Evolutionary conservation across 768 basidiomycete species (phyloP), one percentile per base, ranked within the genome.

Genomic region (Tylopilus sp.): DNA sequence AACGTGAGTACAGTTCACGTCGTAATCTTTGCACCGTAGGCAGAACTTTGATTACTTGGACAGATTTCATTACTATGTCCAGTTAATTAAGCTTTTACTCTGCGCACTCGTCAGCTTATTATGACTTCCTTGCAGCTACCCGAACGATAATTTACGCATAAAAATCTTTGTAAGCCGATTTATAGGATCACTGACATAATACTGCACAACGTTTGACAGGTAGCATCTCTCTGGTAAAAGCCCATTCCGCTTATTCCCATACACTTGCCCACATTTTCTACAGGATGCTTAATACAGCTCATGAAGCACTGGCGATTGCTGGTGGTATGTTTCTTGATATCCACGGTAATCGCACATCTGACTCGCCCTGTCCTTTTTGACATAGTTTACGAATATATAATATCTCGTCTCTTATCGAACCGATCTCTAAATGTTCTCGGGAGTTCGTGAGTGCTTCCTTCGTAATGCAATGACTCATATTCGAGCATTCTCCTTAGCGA

Each of bases 101-200:
- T 45, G 44, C 31, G 15, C 13, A 7, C 38, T 31, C 22, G 10
- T 40, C 11, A 7, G 8, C 8, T n/a, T 17, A 33, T 6, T 3
- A 6, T 2, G 0, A 28, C 26, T 28, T 12, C 1, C 17, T 21
- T 21, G 18, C 17, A 60, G 59, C 12, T 60, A 54, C 8, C 47
- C 1, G 10, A 35, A 13, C 0, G 59, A 61, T 39, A 38, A 26
- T 10, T 3, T 30, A 13, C 40, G 31, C 17, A 41, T 15, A 11
- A 60, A 57, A 39, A 3, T 1, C 12, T 30, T 57, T 22, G 59
- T 60, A 15, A 60, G 59, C 47, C 33, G 17, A 6, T 0, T 22
- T 25, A 1, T 21, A 7, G 42, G 11, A 30, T 13, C n/a, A 26
- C 12, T 2, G 20, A 15, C 12, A 41, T 17, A 4, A 6, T 41